Base-by-base conservation (phyloP, 768 basidiomycete species). In the Suillus occidentalis region DNA sequence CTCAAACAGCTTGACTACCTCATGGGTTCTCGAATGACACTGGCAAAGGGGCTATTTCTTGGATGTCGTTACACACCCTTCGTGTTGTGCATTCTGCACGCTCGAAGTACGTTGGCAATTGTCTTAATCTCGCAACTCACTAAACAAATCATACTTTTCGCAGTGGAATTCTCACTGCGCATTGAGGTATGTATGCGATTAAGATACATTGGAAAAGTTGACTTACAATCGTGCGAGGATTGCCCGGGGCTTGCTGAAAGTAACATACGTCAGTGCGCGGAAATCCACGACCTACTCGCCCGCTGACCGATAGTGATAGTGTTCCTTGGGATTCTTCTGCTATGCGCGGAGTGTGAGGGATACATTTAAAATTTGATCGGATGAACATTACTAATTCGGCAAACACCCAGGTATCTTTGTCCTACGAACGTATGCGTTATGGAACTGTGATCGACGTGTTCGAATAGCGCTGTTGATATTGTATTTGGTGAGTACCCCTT, bases 11-110 rank as follows among this genome's bases (percentile, higher is more conserved):
- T 58, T 16, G 22, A 58, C 22, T 58, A 58, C 37, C 56, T 58
- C 22, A 25, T 39, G 22, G 2, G 16, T 18, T 58, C 56, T 22
- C 56, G 56, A 25, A 58, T 37, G 22, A 58, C 56, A 39, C 16
- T 58, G 8, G 22, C 37, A 25, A 58, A 58, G 25, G 56, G 14
- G 37, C 8, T 58, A 25, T 58, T 58, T 58, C n/a, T 58, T 39
- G 37, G 22, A 58, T 58, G 56, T 16, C 56, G 56, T 25, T 58
- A 58, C 22, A 58, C 9, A 25, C 56, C 56, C 7, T 58, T 58
- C 37, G 37, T 39, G 8, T 5, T 58, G 25, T 58, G 56, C 37
- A 37, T 22, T 9, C 2, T 58, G 22, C 56, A 58, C 9, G 8
- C 10, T 25, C 36, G 8, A 39, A 39, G 56, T 58, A 39, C 22